Evolutionary conservation across 225 moss, liverwort and hornwort species (phyloP).

Genomic region (Pleurozium schreberi): DNA sequence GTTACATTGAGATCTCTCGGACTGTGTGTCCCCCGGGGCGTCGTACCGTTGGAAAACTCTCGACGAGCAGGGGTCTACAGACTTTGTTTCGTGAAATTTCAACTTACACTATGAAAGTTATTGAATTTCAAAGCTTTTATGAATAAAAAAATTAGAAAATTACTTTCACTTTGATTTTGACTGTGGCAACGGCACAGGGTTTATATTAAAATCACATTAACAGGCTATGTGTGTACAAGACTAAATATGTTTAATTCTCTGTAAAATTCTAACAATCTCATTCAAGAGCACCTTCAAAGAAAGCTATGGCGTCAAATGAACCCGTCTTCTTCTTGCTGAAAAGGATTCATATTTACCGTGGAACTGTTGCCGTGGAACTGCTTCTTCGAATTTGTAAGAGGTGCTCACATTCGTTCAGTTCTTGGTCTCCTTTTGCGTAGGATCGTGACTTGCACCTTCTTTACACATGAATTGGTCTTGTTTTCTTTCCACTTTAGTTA

Average conservation of each 20-base stretch:
- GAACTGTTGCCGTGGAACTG: neutral
- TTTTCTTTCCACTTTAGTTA: neutral
- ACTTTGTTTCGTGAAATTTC: too few relatives aligned
- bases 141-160: too few relatives aligned
- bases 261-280: neutral
- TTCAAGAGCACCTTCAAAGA: neutral
- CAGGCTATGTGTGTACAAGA: neutral
- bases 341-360: neutral
- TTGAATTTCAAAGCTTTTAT: too few relatives aligned
- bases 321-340: neutral
- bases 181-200: too few relatives aligned
- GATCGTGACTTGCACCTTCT: neutral
- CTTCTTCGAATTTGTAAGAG: neutral
- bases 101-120: too few relatives aligned
- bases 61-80: too few relatives aligned
- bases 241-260: neutral
- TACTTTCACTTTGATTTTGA: too few relatives aligned
- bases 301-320: neutral
- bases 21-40: too few relatives aligned
- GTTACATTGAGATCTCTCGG: too few relatives aligned
- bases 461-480: neutral
- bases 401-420: neutral
- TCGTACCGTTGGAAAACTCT: too few relatives aligned
- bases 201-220: too few relatives aligned
- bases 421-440: neutral